These are phyloP conservation scores for Aegilops sharonensis DNA, from an alignment of 176 grass and related monocot genomes.

Conservation along the genomic window DNA sequence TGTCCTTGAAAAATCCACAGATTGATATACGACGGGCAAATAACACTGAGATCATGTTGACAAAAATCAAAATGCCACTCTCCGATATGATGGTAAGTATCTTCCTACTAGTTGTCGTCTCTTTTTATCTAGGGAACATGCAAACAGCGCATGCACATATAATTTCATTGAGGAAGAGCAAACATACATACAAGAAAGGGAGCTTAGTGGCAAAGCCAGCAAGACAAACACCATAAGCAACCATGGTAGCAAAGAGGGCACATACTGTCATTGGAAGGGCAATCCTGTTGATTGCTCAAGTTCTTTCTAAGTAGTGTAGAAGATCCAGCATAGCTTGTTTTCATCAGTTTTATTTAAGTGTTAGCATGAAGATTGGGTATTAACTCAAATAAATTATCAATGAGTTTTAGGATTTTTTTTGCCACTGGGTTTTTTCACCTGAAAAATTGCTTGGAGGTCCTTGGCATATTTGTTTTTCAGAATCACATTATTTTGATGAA, in stretches of 20 bases:
- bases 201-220: not conserved
- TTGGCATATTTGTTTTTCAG: conserved; percentile 10
- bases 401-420: not conserved
- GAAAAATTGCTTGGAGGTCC: not conserved
- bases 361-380: conserved; percentile 2
- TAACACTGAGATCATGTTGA: conserved; percentile 98
- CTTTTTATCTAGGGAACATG: not conserved
- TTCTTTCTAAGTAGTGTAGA: not conserved
- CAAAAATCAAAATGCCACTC: conserved; percentile 99
- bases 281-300: not conserved
- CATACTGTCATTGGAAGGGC: conserved; percentile 9
- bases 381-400: conserved; percentile 1
- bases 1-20: conserved; percentile 47
- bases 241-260: conserved; percentile 5
- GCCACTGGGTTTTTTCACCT: not conserved
- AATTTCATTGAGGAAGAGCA: not conserved
- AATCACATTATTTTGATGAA: conserved; percentile 1
- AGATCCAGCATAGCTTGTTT: conserved; percentile 5
- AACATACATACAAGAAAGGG: not conserved
- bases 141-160: not conserved
- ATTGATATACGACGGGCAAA: conserved; percentile 85
- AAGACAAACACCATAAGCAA: not conserved
- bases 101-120: conserved; percentile 2
- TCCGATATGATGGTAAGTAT: conserved; percentile 88
- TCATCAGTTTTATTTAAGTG: conserved; percentile 1